Base-by-base conservation (phyloP, 192 early-diverging fungal genomes). In the Umbelopsis vinacea region DNA sequence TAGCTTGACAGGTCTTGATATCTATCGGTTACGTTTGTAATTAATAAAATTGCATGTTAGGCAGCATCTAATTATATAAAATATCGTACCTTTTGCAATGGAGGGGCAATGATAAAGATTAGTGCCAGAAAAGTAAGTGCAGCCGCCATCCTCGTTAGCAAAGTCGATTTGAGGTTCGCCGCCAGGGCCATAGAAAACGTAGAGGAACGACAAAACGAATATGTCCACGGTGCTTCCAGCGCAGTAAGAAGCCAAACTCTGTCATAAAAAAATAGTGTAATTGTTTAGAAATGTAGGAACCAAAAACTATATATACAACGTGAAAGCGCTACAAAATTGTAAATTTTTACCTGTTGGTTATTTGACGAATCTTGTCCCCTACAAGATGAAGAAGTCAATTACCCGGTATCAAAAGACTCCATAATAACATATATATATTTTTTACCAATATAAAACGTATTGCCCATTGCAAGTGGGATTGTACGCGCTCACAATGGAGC, bases 101-200 rank as follows among this genome's bases (percentile, higher is more conserved):
- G 80, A 70, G 9, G 90, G 88, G 74, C 94, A 94, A 60, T 88
- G 85, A 2, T 93, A 84, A 9, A 92, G 76, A 2, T 79, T 82
- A 14, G 89, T 86, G 43, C 89, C 89, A 6, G 80, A 79, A 63
- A 84, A 87, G 0, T 78, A 63, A 4, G 15, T 63, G 19, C 57
- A 63, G 0, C 57, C 57, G 1, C 57, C 38, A 47, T 73, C 74
- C 10, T 79, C 60, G 45, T 66, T 53, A 22, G 77, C 68, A 12
- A 79, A 46, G 40, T 79, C 52, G 15, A 79, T 43, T 19, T 57
- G 22, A 17, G 77, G 77, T 40, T 69, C 67, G 17, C 54, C 55
- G 11, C 52, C 48, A 6, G 47, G 23, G 4, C 77, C 77, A 21
- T 52, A 52, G 46, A 53, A 79, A 53, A 66, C 66, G 17, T 63